These are phyloP conservation scores for Postia placenta DNA, from an alignment of 768 basidiomycete species.

Conservation along the genomic window DNA sequence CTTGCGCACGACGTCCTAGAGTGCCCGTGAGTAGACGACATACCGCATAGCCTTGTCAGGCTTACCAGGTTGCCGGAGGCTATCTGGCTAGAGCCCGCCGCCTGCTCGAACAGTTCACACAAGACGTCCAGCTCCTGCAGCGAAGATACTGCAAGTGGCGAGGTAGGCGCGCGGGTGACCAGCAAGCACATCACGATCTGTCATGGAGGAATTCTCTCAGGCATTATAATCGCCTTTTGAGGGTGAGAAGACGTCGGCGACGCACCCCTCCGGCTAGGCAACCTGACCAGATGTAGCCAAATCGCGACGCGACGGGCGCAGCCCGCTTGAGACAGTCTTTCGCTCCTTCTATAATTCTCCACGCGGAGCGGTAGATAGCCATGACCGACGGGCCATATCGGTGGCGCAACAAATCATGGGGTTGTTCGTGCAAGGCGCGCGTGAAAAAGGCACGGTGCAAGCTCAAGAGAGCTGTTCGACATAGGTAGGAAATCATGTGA, in stretches of 20 bases:
- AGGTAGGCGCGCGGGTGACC: slow-evolving; percentile 31
- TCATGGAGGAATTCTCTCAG: background rate
- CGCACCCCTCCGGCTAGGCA: slow-evolving; percentile 59
- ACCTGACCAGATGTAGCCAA: slow-evolving; percentile 59
- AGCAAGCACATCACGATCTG: slow-evolving; percentile 40
- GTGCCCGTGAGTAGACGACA: background rate
- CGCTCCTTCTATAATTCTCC: slow-evolving; percentile 52
- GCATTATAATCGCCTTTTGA: background rate
- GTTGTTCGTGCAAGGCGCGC: slow-evolving; percentile 56
- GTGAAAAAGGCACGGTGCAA: slow-evolving; percentile 66
- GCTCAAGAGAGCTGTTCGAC: slow-evolving; percentile 45
- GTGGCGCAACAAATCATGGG: slow-evolving; percentile 51
- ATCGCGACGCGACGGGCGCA: slow-evolving; percentile 37
- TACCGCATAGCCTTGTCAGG: background rate
- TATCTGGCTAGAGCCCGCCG: slow-evolving; percentile 17
- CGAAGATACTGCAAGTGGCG: slow-evolving; percentile 29
- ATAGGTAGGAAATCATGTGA: slow-evolving; percentile 8
- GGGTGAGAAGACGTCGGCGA: slow-evolving; percentile 6
- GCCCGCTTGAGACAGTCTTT: slow-evolving; percentile 34
- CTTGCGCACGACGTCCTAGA: slow-evolving; percentile 24
- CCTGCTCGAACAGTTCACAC: slow-evolving; percentile 25
- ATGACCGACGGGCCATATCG: slow-evolving; percentile 64
- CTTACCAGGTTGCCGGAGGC: slow-evolving; percentile 22
- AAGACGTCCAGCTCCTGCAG: slow-evolving; percentile 29
- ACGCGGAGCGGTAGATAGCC: slow-evolving; percentile 67